Evolutionary conservation across 2,329 filamentous ascomycete species (phyloP).

Genomic region (Aspergillus nomiae): DNA sequence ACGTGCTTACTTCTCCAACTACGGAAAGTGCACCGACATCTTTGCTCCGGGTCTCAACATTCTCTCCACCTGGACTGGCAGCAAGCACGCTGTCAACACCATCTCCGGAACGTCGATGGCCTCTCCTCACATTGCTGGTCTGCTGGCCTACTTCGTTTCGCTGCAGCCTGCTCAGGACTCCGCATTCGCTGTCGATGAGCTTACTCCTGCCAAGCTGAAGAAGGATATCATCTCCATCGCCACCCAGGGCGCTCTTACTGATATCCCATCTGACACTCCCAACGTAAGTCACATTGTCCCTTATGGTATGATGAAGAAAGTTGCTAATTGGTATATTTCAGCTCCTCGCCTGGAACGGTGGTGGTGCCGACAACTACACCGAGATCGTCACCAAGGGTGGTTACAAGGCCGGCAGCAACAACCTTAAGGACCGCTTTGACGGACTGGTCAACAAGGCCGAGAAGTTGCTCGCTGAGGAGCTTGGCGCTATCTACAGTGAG

Average conservation of each 20-base stretch:
- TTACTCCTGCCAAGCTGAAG: slow-evolving; percentile 95
- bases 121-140: slow-evolving; percentile 93
- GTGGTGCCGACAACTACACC: slow-evolving; percentile 87
- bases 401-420: slow-evolving; percentile 55
- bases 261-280: slow-evolving; percentile 81
- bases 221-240: slow-evolving; percentile 79
- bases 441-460: slow-evolving; percentile 52
- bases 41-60: slow-evolving; percentile 98
- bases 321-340: slow-evolving; percentile 33
- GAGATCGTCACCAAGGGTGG: slow-evolving; percentile 74
- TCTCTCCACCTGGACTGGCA: slow-evolving; percentile 96
- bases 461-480: slow-evolving; percentile 42
- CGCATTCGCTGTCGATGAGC: slow-evolving; percentile 82
- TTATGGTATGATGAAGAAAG: not conserved
- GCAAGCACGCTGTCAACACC: slow-evolving; percentile 94
- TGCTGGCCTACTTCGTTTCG: slow-evolving; percentile 96
- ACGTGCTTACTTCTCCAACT: slow-evolving; percentile 99
- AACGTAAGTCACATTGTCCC: slow-evolving; percentile 61
- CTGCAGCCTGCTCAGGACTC: slow-evolving; percentile 90
- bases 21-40: slow-evolving; percentile 98
- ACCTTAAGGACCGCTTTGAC: slow-evolving; percentile 42
- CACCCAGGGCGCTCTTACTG: slow-evolving; percentile 74
- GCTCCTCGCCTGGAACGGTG: slow-evolving; percentile 98
- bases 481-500: slow-evolving; percentile 52
- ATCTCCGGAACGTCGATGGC: slow-evolving; percentile 99